Base-by-base conservation (phyloP, 441 rosid species). In the Pelargonium cotyledonis region DNA sequence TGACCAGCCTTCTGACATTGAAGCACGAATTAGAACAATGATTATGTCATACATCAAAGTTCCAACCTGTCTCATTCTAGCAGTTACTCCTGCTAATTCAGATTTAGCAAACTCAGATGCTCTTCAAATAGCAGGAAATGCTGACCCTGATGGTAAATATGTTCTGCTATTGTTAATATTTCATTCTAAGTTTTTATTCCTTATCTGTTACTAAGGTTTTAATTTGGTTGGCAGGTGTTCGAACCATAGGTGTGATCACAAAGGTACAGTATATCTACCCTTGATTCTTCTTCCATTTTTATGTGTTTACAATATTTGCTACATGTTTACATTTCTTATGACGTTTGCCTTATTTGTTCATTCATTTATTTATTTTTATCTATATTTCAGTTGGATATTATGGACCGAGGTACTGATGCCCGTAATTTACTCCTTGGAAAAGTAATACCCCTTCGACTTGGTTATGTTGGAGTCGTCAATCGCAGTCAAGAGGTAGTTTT, bases 61-160 rank as follows among this genome's bases (percentile, higher is more conserved):
- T 70, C 95, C 89, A 60, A 88, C 86, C 79, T 92, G 97, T 80
- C 75, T 92, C 67, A 92, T 92, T 77, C 73, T 92, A 15, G 96
- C 97, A 61, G 95, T 92, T 68, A 88, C 95, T 23, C 78, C 97
- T 0, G 97, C 97, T 67, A 92, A 92, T 83, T 76, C 97, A 31
- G 97, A 92, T 78, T 85, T 92, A 77, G 97, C 97, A 16, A 92
- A 89, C 69, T 92, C 97, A 41, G 97, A 91, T 88, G 97, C 97
- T 63, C 85, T 91, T 69, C 97, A 91, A 66, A 83, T 91, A 71
- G 96, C 97, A 2, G 92, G 89, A 77, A 86, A 82, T 76, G 92
- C 92, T 60, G 97, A 91, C 77, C 96, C 97, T 60, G 97, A 89
- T 76, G 97, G 97, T 88, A 82, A 43, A 35, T 70, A 67, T n/a